Percentiles rank a stretch among this genome's conserved stretches.
phyloP scores from a whole-genome alignment of 331 rosid species.

The Malus hybrid region DNA sequence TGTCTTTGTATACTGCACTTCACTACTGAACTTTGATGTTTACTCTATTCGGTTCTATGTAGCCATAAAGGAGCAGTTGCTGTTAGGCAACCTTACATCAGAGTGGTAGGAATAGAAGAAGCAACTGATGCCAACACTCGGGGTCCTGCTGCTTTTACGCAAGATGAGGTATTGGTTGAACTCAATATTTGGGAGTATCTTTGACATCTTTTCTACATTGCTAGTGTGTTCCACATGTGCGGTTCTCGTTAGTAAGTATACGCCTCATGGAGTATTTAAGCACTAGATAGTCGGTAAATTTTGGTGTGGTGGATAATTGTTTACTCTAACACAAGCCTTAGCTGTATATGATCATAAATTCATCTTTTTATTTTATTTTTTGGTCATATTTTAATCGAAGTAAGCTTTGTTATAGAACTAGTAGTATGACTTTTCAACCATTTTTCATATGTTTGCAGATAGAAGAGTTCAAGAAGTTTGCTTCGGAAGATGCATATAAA shows the following conservation, averaged over 20 bases:
- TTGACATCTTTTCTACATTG: no score
- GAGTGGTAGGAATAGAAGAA: constrained; percentile 93
- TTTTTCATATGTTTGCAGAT: constrained; percentile 36
- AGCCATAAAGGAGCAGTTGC: constrained; percentile 96
- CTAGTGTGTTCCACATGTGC: no score
- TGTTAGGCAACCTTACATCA: constrained; percentile 83
- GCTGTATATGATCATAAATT: no score
- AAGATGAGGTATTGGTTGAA: constrained; percentile 58
- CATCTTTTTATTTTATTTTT: no score
- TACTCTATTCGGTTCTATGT: constrained; percentile 21
- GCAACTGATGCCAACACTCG: constrained; percentile 64
- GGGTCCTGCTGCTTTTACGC: constrained; percentile 59
- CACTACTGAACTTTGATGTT: background rate
- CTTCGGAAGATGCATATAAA: constrained; percentile 74
- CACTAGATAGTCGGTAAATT: no score
- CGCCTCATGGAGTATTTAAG: no score
- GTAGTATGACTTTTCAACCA: no score
- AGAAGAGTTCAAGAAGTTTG: constrained; percentile 89
- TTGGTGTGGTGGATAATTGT: no score
- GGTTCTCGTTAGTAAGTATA: no score
- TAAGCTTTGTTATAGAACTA: no score
- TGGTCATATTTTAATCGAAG: no score
- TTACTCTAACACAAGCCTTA: no score
- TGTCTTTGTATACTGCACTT: background rate
- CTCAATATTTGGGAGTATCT: background rate